Conservation (phyloP, 2,329 filamentous ascomycete genomes). For the Trichoderma atrobrunneum region DNA sequence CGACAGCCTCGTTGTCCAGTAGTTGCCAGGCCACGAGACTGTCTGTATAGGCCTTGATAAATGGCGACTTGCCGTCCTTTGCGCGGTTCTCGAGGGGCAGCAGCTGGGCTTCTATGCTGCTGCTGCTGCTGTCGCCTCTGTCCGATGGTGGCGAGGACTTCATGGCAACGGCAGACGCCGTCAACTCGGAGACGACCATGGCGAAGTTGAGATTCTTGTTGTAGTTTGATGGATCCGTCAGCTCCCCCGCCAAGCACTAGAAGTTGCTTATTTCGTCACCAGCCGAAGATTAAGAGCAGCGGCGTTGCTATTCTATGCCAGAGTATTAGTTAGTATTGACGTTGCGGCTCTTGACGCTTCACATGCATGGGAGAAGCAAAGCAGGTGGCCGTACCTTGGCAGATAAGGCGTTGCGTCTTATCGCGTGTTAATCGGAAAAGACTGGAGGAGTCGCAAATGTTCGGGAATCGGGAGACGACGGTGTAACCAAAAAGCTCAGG, state of each 20-base stretch:
- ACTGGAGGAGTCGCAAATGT: neutral
- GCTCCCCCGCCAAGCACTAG: constrained; percentile 3
- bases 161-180: constrained; percentile 35
- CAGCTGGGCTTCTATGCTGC: constrained; percentile 15
- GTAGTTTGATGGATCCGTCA: neutral
- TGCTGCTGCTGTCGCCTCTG: constrained; percentile 21
- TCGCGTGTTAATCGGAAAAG: neutral
- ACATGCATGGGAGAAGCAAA: neutral
- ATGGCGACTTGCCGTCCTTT: constrained; percentile 46
- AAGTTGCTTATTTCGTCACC: neutral
- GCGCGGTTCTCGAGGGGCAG: constrained; percentile 37
- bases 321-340: neutral
- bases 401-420: constrained; percentile 9
- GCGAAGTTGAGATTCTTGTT: neutral
- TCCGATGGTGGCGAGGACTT: constrained; percentile 29
- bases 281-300: neutral
- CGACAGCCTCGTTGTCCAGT: constrained; percentile 73
- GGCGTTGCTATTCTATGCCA: neutral
- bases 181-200: constrained; percentile 41
- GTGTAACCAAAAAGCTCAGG: neutral
- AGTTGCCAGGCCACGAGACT: constrained; percentile 92
- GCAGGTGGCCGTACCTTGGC: neutral
- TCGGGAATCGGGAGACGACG: neutral
- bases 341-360: neutral
- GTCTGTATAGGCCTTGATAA: constrained; percentile 68